Evolutionary conservation across 2,329 filamentous ascomycete genomes (phyloP), one percentile per base, ranked within the genome.

Genomic region (Phialophora macrospora): DNA sequence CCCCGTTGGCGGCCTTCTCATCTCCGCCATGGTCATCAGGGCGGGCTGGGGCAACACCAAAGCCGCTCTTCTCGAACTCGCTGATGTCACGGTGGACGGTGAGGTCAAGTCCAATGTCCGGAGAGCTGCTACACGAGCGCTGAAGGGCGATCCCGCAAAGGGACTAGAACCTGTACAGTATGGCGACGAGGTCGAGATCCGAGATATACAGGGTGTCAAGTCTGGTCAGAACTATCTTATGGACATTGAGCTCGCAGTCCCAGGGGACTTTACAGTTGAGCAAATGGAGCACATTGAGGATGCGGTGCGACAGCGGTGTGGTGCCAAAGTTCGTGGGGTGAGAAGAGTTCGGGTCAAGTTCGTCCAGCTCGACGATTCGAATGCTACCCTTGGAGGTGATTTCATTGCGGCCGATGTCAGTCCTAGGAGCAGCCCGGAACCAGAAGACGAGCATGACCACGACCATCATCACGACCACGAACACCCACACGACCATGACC

Each of bases 181-280:
- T 58, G 81, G 85, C 56, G 80, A 85, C 55, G 80, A 88, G 62
- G 84, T 93, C 8, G 87, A 91, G 74, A 80, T 97, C 54, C 86
- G 90, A 52, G 90, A 91, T 52, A 85, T 98, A 2, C 90, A 92
- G 70, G 95, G 95, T 62, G 85, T 97, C 79, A 99, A 99, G 80
- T 95, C 92, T 3, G 95, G 95, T 32, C 95, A 97, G 78, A 99
- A 97, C 80, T 97, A 96, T 76, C 83, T 98, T 32, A 88, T 98
- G 72, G 95, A 98, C 72, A 78, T 99, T 7, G 93, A 97, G 77
- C 80, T 98, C 67, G 90, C 87, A 1, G 91, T 96, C 17, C 92
- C 94, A 0, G 85, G 84, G 24, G 80, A 82, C 38, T 96, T 91
- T 90, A 90, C 90, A 0, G 81, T 99, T 5, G 86, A 88, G 60